phyloP scores from a whole-genome alignment of 2,329 filamentous ascomycete genomes.

The Tolypocladium tundrense region DNA sequence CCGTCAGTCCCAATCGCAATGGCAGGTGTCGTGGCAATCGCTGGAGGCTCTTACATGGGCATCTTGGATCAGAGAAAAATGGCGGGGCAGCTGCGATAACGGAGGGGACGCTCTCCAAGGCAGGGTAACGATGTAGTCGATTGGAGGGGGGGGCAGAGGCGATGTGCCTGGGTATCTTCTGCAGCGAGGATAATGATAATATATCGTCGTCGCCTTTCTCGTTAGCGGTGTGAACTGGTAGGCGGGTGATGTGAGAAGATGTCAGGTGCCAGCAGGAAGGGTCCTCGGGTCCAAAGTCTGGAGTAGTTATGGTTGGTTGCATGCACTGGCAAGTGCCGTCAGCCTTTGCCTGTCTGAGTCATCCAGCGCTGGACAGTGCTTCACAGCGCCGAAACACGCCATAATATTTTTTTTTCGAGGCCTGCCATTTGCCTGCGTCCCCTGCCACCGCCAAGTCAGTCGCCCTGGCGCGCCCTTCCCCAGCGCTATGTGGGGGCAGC shows the following conservation, averaged over 20 bases:
- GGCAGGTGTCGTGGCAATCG: not conserved
- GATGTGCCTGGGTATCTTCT: not conserved
- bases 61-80: constrained; percentile 4
- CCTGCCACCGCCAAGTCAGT: not conserved
- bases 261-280: not conserved
- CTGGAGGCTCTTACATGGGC: constrained; percentile 4
- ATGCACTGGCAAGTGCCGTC: not conserved
- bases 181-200: not conserved
- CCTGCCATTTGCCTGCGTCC: not conserved
- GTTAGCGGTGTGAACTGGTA: not conserved
- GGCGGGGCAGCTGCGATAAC: constrained; percentile 1
- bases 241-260: not conserved
- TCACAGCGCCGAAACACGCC: not conserved
- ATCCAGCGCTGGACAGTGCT: not conserved
- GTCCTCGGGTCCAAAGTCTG: not conserved
- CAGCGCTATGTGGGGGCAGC: not conserved
- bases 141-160: not conserved
- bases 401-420: not conserved
- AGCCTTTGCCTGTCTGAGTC: not conserved
- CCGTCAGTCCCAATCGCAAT: not conserved
- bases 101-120: not conserved
- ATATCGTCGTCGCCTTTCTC: not conserved
- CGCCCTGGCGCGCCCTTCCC: not conserved
- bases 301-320: not conserved
- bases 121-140: not conserved